Percentiles rank a stretch among this genome's conserved stretches.
phyloP scores from a whole-genome alignment of 176 grass and related monocot genomes.

The Alloteropsis semialata region DNA sequence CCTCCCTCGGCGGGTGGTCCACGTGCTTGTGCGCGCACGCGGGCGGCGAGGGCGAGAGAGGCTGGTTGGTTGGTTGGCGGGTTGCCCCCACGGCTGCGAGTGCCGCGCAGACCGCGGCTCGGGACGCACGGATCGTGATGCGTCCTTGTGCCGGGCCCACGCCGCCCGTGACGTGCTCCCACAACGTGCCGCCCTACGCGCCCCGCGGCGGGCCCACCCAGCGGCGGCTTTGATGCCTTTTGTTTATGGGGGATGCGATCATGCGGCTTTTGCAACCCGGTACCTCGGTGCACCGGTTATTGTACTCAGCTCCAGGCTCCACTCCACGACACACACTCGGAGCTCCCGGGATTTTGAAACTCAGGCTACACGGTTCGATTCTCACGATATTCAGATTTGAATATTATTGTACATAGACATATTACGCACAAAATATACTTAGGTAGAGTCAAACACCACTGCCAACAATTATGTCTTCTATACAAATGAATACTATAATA shows the following conservation, averaged over 20 bases:
- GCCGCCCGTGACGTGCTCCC: slow-evolving; percentile 52
- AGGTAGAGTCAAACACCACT: too few relatives aligned
- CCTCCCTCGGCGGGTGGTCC: not conserved
- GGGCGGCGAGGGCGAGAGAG: not conserved
- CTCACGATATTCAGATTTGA: too few relatives aligned
- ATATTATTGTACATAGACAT: too few relatives aligned
- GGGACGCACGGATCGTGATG: slow-evolving; percentile 51
- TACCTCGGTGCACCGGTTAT: not conserved
- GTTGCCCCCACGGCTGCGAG: slow-evolving; percentile 22
- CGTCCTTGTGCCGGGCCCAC: slow-evolving; percentile 31
- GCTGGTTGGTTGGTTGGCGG: not conserved
- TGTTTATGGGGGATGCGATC: slow-evolving; percentile 20
- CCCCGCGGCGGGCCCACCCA: not conserved
- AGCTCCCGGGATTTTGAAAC: too few relatives aligned
- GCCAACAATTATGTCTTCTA: too few relatives aligned
- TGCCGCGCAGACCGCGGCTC: slow-evolving; percentile 40
- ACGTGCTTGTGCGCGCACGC: slow-evolving; percentile 44
- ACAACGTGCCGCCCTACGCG: slow-evolving; percentile 38
- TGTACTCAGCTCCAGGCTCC: not conserved
- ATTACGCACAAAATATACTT: too few relatives aligned
- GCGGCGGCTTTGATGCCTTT: slow-evolving; percentile 55
- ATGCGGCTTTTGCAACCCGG: not conserved
- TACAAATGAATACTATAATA: too few relatives aligned
- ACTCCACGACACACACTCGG: too few relatives aligned
- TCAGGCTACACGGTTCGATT: too few relatives aligned